Conservation (phyloP, 148 eudicot genomes). For the Suaeda aralocaspica region DNA sequence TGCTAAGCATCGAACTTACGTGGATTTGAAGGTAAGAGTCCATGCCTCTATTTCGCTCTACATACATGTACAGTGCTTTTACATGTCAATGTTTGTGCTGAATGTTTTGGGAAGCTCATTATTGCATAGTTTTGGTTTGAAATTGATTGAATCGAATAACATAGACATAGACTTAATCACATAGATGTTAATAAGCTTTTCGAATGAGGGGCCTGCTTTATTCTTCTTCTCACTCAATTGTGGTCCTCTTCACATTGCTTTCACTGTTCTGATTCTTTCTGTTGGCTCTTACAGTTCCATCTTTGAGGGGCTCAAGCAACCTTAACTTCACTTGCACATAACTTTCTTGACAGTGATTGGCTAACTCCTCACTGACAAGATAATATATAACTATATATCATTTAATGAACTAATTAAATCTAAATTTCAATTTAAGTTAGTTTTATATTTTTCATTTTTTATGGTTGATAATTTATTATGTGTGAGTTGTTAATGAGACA, state of each 20-base stretch:
- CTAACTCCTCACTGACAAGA: constrained; percentile 26
- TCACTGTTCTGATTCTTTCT: constrained; percentile 17
- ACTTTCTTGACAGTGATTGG: constrained; percentile 27
- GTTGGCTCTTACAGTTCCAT: constrained; percentile 19
- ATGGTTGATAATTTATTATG: constrained; percentile 20
- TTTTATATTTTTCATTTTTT: neutral
- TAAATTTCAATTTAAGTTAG: neutral
- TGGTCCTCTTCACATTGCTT: constrained; percentile 27
- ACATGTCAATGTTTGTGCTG: constrained; percentile 12
- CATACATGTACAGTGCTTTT: neutral
- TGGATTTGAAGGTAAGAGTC: constrained; percentile 82
- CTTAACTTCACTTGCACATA: constrained; percentile 30
- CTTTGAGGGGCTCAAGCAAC: constrained; percentile 17
- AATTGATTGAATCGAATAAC: constrained; percentile 8
- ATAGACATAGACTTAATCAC: constrained; percentile 16
- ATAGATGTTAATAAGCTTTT: constrained; percentile 2
- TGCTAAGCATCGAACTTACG: constrained; percentile 94
- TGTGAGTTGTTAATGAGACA: constrained; percentile 31
- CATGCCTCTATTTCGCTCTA: neutral
- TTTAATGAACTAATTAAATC: neutral
- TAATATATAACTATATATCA: constrained; percentile 5
- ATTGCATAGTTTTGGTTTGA: neutral
- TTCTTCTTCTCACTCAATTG: constrained; percentile 5
- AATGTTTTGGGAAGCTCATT: constrained; percentile 7
- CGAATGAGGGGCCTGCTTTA: constrained; percentile 8